Evolutionary conservation across 768 basidiomycete genomes (phyloP), one percentile per base, ranked within the genome.

Genomic region (Pleurotus platypus): DNA sequence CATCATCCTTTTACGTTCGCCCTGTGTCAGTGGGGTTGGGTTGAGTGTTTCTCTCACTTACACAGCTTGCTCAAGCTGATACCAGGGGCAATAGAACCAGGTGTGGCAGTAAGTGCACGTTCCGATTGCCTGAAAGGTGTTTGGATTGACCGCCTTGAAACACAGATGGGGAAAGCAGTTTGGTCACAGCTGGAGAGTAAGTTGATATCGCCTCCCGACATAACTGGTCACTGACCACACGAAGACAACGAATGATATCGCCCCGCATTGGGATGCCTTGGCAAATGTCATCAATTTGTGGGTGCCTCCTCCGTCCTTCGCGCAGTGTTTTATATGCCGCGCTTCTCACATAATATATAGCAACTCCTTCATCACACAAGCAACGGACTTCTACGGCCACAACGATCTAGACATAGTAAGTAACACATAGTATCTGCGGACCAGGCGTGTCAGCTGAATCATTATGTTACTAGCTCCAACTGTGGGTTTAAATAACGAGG

Each of bases 321-420:
- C 15, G 27, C 6, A 27, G 9, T 8, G 18, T 15, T 13, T 16
- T 54, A 15, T n/a, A 24, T 40, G 38, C 2, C 24, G 5, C 15
- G 15, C 16, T 4, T 50, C 49, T 59, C 12, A 58, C n/a, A 11
- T 6, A 5, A 13, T 20, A 15, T 11, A 13, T 49, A 88, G 85
- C 57, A 87, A 86, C 61, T 87, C 86, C 2, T 87, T 88, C 66
- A 73, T 76, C 60, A 76, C 84, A 0, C 80, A 76, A 72, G 80
- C 84, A 2, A 78, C 80, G 7, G 84, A 87, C 67, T 88, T 87
- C 63, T 86, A 83, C 60, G 85, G 85, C 12, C 80, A 80, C 57
- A 86, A 85, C 58, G 86, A 88, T 64, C 72, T 89, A 72, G 86
- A 88, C 66, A 85, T 88, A 53, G 85, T 86, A 59, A 20, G 72